Evolutionary conservation across 2,329 filamentous ascomycete genomes (phyloP).

Genomic region (Diaporthe nobilis): DNA sequence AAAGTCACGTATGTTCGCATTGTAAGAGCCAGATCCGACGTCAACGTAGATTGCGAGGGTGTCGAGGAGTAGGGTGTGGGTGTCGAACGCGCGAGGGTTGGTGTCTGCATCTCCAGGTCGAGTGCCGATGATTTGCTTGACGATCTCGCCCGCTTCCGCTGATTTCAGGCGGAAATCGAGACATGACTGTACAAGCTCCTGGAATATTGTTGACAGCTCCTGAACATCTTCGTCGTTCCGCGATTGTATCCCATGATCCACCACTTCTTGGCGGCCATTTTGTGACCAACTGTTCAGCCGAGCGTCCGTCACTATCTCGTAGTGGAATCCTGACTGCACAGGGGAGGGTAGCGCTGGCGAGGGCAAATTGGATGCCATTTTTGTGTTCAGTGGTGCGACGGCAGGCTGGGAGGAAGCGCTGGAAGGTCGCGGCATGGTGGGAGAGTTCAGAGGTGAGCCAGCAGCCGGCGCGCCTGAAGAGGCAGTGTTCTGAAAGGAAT

Average conservation of each 20-base stretch:
- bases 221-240: constrained; percentile 77
- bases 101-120: constrained; percentile 65
- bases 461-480: constrained; percentile 28
- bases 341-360: constrained; percentile 50
- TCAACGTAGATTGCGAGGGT: constrained; percentile 85
- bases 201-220: constrained; percentile 80
- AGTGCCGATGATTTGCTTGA: constrained; percentile 80
- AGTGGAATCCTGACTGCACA: constrained; percentile 71
- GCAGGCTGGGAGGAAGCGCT: constrained; percentile 56
- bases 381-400: constrained; percentile 35
- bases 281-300: constrained; percentile 77
- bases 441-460: constrained; percentile 46
- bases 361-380: constrained; percentile 45
- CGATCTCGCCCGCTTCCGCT: constrained; percentile 76
- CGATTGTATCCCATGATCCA: constrained; percentile 75
- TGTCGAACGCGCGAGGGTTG: constrained; percentile 68
- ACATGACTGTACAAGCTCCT: constrained; percentile 86
- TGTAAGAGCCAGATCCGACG: constrained; percentile 68
- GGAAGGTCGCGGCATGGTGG: constrained; percentile 52
- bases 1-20: constrained; percentile 73
- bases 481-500: constrained; percentile 59
- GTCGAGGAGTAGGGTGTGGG: constrained; percentile 83
- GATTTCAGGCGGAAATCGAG: constrained; percentile 78
- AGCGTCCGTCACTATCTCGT: constrained; percentile 81
- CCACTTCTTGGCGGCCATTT: constrained; percentile 75